These are phyloP conservation scores for Lathyrus aphaca DNA, from an alignment of 306 rosid species.

Conservation along the genomic window DNA sequence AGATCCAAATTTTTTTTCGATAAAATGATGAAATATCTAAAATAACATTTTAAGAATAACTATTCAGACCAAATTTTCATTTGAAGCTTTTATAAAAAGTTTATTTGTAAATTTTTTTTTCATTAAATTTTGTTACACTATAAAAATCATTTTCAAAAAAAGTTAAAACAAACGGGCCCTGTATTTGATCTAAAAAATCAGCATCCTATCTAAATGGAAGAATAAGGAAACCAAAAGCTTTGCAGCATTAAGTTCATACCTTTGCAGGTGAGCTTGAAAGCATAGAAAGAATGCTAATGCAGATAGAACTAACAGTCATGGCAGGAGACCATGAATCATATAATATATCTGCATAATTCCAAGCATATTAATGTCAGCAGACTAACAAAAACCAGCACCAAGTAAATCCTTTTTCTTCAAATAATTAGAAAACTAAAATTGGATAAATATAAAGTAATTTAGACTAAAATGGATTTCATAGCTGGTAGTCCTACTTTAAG, in stretches of 20 bases:
- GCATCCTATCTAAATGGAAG: constrained; percentile 15
- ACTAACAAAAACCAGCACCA: constrained; percentile 22
- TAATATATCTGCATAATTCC: constrained; percentile 79
- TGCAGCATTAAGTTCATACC: constrained; percentile 54
- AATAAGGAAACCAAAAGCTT: constrained; percentile 27
- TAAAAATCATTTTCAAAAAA: too few relatives aligned
- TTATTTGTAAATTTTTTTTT: too few relatives aligned
- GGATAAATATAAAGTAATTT: not conserved
- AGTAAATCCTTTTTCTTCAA: not conserved
- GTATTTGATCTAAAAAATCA: not conserved
- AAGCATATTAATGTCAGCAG: constrained; percentile 44
- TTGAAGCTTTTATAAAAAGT: too few relatives aligned
- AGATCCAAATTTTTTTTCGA: too few relatives aligned
- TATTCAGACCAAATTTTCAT: too few relatives aligned
- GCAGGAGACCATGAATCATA: constrained; percentile 99
- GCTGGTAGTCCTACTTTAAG: constrained; percentile 5
- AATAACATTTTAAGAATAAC: too few relatives aligned
- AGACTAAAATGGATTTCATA: constrained; percentile 21
- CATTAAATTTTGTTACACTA: too few relatives aligned
- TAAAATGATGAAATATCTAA: too few relatives aligned
- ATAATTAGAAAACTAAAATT: not conserved
- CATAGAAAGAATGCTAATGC: constrained; percentile 99
- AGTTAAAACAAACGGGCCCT: too few relatives aligned
- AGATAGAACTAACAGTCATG: constrained; percentile 99
- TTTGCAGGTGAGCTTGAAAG: constrained; percentile 94